Base-by-base conservation (phyloP, 257 asterid genomes). In the Linderniella brevidens region DNA sequence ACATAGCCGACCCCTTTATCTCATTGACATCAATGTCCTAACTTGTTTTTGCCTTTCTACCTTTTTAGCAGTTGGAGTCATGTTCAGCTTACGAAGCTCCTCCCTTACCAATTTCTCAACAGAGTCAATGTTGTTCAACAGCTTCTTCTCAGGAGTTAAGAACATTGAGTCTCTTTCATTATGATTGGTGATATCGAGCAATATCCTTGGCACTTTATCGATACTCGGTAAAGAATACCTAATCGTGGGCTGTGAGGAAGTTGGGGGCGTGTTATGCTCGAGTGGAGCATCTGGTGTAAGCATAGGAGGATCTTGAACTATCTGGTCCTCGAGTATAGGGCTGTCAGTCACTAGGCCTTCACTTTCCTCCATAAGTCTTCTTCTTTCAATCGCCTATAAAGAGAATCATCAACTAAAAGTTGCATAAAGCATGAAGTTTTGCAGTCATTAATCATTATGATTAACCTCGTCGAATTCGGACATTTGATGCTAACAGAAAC, bases 61-160 rank as follows among this genome's bases (percentile, higher is more conserved):
- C 57, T 57, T 79, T 68, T 63, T 79, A 29, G 94, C 86, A 41
- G 60, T 59, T 14, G 93, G 90, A 0, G 82, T 72, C 68, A 77
- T 68, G 78, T 67, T 74, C 64, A 79, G 50, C 63, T 82, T 77
- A 3, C 54, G 66, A 13, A 82, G 76, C 62, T 86, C 96, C 55
- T 79, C 90, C 76, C 64, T 70, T 45, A 86, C 83, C 40, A 70
- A 84, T 60, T 72, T 79, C 39, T 86, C 93, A 1, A 77, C 84
- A 0, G 64, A 53, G 42, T 82, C 92, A 0, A 82, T 76, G 58
- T 72, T 74, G 68, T 68, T 60, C 58, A 79, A 46, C 9, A 75
- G 78, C 68, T 68, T 74, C 79, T 66, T 74, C 48, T 76, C 71
- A 0, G 96, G 83, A 0, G 92, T 82, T 56, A 86, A 56, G 49